Base-by-base conservation (phyloP, 805 yeast genomes). In the Wickerhamiella sergipiensis region DNA sequence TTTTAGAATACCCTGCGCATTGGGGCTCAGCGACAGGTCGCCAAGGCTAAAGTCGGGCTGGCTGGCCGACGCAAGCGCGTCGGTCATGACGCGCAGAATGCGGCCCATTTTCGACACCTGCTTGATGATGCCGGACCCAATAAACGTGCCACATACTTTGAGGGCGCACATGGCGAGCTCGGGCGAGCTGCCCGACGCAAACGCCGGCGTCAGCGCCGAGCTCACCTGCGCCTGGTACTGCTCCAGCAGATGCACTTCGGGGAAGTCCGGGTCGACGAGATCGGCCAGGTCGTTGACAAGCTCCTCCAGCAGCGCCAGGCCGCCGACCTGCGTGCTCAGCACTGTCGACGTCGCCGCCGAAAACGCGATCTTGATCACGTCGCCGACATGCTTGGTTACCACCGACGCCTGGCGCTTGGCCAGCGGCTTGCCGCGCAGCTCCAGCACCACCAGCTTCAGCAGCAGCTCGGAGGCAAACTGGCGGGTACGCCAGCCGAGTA, bases 191-290 rank as follows among this genome's bases (percentile, higher is more conserved):
- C 81, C 89, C 2, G 75, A 70, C 33, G 75, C 75, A 67, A 92
- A 90, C 10, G 95, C 86, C 0, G 97, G 95, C 47, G 87, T 76
- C 51, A 90, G 71, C 0, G 97, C 95, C 52, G 95, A 82, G 9
- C 85, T 81, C 9, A 92, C 85, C 59, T 87, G 96, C 0, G 97
- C 97, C 60, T 92, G 96, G 60, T 85, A 95, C 65, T 89, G 97
- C 57, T 85, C 95, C 43, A 90, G 68, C 9, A 88, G 72, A 0
- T 90, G 76, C 15, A 76, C 75, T 2, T 80, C 79, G 0, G 85
- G 82, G 58, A 80, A 82, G 26, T 84, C 74, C 0, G 90, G 87
- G 61, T 85, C 95, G 10, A 71, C 75, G 47, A 79, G 65, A 23
- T 73, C 72, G 0, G 87, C 80, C 64, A 78, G 83, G 1, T 76